phyloP scores from a whole-genome alignment of 2,329 filamentous ascomycete species.

The Neonectria ditissima region DNA sequence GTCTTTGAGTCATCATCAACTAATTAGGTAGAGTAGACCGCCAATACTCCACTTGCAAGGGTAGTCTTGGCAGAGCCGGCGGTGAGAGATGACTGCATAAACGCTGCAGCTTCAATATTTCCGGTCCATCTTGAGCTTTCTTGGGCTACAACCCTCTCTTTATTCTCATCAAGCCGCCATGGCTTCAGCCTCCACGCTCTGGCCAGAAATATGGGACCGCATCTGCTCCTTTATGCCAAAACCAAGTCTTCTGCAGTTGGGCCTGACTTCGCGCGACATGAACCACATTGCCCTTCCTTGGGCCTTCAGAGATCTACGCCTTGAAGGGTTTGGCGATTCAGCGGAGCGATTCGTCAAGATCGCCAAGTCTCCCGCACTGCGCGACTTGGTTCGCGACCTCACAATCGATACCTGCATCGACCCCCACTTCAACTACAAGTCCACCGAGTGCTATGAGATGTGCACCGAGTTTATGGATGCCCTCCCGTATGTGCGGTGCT shows the following conservation, averaged over 20 bases:
- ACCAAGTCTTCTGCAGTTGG: not conserved
- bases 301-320: conserved; percentile 6
- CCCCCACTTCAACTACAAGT: conserved; percentile 1
- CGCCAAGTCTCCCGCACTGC: conserved; percentile 14
- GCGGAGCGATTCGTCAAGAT: conserved; percentile 25
- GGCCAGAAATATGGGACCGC: conserved; percentile 28
- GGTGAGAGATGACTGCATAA: too few species aligned
- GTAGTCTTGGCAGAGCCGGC: too few species aligned
- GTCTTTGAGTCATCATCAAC: too few species aligned
- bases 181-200: not conserved
- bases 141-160: too few species aligned
- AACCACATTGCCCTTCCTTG: not conserved
- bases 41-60: too few species aligned
- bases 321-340: conserved; percentile 23
- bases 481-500: conserved; percentile 25
- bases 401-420: conserved; percentile 32
- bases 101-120: too few species aligned
- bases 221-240: conserved; percentile 20
- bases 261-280: conserved; percentile 22
- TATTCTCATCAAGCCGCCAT: not conserved
- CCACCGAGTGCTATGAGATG: not conserved
- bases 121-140: too few species aligned
- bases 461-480: conserved; percentile 21
- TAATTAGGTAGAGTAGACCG: too few species aligned
- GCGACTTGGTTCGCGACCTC: conserved; percentile 26